Percentiles rank a stretch among this genome's conserved stretches.
These are phyloP conservation scores for Cordia subcordata DNA, from an alignment of 257 asterid species.

Conservation along the genomic window DNA sequence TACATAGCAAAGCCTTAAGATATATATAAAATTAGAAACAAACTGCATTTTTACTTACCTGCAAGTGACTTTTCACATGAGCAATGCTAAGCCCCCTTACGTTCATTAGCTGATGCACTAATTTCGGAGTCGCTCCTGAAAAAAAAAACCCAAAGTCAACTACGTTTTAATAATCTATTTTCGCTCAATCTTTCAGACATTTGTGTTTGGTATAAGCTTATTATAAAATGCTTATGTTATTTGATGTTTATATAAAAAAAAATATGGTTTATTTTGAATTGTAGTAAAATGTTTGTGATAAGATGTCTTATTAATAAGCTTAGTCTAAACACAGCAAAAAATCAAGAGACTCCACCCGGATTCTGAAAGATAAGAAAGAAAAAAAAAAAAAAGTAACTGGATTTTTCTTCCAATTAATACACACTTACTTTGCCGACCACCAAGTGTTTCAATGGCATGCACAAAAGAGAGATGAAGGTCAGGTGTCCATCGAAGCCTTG, in stretches of 20 bases:
- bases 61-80: conserved; percentile 94
- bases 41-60: conserved; percentile 42
- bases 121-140: conserved; percentile 96
- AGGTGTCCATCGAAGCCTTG: conserved; percentile 94
- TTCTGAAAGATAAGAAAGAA: no score
- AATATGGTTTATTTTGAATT: no score
- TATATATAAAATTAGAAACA: neutral
- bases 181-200: no score
- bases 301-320: no score
- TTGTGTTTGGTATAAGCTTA: no score
- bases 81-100: conserved; percentile 85
- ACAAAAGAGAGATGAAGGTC: conserved; percentile 84
- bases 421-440: conserved; percentile 91
- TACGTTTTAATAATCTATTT: no score
- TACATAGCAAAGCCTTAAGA: neutral
- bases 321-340: no score
- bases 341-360: no score
- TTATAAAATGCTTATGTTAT: no score
- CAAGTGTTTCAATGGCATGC: conserved; percentile 79
- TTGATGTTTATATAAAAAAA: no score
- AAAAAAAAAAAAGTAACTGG: no score
- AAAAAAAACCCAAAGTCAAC: neutral
- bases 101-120: conserved; percentile 88
- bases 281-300: no score
- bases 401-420: neutral